Conservation (phyloP, 2,329 filamentous ascomycete species). For the Colletotrichum viniferum region DNA sequence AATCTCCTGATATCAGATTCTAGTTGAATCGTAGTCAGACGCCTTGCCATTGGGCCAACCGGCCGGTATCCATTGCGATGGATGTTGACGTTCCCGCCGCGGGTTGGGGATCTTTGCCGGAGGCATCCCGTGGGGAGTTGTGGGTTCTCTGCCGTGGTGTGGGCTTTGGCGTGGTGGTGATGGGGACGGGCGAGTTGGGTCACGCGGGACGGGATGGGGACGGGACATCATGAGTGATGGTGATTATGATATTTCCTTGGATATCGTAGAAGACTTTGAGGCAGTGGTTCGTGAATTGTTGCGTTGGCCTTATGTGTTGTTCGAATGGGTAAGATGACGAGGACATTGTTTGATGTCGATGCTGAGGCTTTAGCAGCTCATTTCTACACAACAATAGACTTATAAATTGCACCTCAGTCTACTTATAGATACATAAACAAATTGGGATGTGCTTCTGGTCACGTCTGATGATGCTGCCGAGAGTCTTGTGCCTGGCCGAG, state of each 20-base stretch:
- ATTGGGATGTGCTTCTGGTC: background rate
- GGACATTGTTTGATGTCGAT: background rate
- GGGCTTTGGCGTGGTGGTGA: background rate
- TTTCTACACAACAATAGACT: background rate
- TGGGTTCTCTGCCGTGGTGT: background rate
- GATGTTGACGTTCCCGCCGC: background rate
- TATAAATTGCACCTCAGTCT: background rate
- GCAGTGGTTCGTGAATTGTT: background rate
- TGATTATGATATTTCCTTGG: background rate
- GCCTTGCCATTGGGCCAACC: conserved; percentile 41
- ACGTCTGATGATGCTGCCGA: background rate
- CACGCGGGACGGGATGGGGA: background rate
- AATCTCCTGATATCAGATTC: conserved; percentile 17
- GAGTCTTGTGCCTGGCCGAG: background rate
- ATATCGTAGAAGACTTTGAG: background rate
- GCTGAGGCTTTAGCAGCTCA: background rate
- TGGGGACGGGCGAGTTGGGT: background rate
- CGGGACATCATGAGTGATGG: background rate
- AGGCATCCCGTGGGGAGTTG: background rate
- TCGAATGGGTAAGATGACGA: background rate
- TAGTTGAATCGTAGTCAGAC: conserved; percentile 38
- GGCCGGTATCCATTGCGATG: background rate
- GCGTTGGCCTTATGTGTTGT: background rate
- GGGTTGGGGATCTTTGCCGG: background rate
- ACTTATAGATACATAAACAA: background rate